Base-by-base conservation (phyloP, 2,329 filamentous ascomycete species). In the Phaeoacremonium minimum region DNA sequence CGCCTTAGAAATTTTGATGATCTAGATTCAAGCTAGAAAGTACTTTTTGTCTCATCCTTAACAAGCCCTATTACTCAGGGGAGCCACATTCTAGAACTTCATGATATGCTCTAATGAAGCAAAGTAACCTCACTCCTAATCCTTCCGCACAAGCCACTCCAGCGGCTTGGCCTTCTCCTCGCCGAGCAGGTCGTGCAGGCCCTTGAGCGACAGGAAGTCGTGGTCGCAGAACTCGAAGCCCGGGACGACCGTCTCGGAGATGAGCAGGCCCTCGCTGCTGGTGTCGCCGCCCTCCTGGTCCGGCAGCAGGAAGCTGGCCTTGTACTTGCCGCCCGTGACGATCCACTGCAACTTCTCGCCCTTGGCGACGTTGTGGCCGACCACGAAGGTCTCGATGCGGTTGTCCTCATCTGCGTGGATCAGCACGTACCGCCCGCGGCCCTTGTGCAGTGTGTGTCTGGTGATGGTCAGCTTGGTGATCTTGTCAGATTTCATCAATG, bases 201-300 rank as follows among this genome's bases (percentile, higher is more conserved):
- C 61, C 32, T 73, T 64, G 12, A 52, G 53, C 5, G 63, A 67
- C 47, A 87, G 63, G 47, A 86, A 86, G 50, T 84, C 77, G 53
- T 85, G 79, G 53, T 85, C 80, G 39, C 64, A 66, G 46, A 67
- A 83, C 49, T 84, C 80, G 48, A 85, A 85, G 0, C 81, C 82
- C 1, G 81, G 80, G 7, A 83, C 67, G 2, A 83, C 80, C 0
- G 77, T 83, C 63, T 86, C 80, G 32, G 73, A 78, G 41, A 86
- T 84, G 58, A 86, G 61, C 46, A 83, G 54, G 0, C 75, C 76
- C 14, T 63, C 65, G 26, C 60, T 63, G 26, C 56, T 60, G 17
- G 46, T 50, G 5, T 51, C 48, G 4, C 46, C 55, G 15, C 50
- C 55, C 35, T 71, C 67, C 7, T 33, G 38, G 30, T 56, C 47